Evolutionary conservation across 768 basidiomycete species (phyloP).

Genomic region (Amyloporia xantha): DNA sequence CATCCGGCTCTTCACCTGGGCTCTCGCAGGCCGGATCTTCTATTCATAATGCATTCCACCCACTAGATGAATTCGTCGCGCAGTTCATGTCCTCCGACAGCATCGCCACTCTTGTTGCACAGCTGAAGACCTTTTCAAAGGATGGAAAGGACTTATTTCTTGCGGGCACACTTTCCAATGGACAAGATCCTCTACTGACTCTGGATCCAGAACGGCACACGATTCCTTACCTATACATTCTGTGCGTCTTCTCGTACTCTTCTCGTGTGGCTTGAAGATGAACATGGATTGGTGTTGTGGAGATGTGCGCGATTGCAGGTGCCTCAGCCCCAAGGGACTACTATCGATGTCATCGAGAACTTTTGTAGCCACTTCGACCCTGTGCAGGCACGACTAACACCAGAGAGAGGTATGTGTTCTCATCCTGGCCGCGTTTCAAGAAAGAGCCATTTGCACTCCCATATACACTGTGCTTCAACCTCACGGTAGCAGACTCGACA

Average conservation of each 20-base stretch:
- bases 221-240: conserved; percentile 60
- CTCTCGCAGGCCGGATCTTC: too few relatives aligned
- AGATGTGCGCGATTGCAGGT: conserved; percentile 61
- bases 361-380: conserved; percentile 64
- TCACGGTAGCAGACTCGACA: too few relatives aligned
- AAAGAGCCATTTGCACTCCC: too few relatives aligned
- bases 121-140: conserved; percentile 35
- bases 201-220: conserved; percentile 53
- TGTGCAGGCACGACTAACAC: conserved; percentile 56
- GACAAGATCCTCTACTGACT: conserved; percentile 63
- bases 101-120: conserved; percentile 5
- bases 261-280: background rate
- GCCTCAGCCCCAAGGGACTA: conserved; percentile 31
- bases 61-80: conserved; percentile 8
- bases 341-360: conserved; percentile 35
- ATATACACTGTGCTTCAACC: too few relatives aligned
- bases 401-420: conserved; percentile 51
- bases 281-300: background rate
- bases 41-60: too few relatives aligned
- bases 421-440: too few relatives aligned
- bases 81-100: conserved; percentile 5
- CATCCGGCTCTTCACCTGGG: too few relatives aligned
- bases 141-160: conserved; percentile 55
- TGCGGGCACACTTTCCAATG: conserved; percentile 44
- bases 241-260: conserved; percentile 41